These are phyloP conservation scores for Phylloporus arenicola DNA, from an alignment of 768 basidiomycete species.

Conservation along the genomic window DNA sequence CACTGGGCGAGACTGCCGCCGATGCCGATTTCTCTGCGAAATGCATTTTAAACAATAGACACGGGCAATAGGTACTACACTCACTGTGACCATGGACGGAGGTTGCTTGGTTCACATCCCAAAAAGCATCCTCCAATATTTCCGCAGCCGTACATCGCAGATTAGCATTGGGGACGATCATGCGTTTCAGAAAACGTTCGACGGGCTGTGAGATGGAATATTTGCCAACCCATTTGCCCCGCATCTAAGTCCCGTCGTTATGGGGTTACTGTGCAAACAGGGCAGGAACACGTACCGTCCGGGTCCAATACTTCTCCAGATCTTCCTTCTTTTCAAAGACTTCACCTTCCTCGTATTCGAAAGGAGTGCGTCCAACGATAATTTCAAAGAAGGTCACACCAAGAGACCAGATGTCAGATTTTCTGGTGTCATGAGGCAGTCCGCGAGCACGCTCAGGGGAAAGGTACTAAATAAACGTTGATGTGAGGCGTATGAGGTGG, in stretches of 20 bases:
- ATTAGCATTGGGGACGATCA: constrained; percentile 81
- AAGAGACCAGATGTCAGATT: constrained; percentile 84
- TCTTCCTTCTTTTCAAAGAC: constrained; percentile 75
- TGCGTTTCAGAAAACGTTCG: constrained; percentile 66
- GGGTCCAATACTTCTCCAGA: constrained; percentile 79
- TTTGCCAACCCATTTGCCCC: constrained; percentile 80
- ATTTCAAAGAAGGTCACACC: constrained; percentile 94
- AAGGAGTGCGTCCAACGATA: constrained; percentile 86
- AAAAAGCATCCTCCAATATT: constrained; percentile 63
- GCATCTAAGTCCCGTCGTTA: constrained; percentile 38
- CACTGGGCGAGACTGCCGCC: constrained; percentile 8
- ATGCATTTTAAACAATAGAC: neutral
- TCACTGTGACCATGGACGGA: constrained; percentile 37
- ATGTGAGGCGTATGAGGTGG: neutral
- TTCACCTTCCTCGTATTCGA: constrained; percentile 77
- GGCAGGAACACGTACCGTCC: constrained; percentile 51
- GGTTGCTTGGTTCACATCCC: constrained; percentile 37
- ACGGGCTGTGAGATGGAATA: constrained; percentile 55
- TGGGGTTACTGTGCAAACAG: neutral
- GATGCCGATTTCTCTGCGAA: constrained; percentile 34
- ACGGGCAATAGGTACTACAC: constrained; percentile 19
- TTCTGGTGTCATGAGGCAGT: constrained; percentile 86
- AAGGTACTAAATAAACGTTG: constrained; percentile 58
- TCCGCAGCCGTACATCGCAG: constrained; percentile 65
- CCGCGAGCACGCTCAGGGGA: constrained; percentile 89